A percentile compares a stretch with the other conserved stretches of the same genome.
Conservation (phyloP, 441 rosid species). For the Cnidoscolus chayamansa region DNA sequence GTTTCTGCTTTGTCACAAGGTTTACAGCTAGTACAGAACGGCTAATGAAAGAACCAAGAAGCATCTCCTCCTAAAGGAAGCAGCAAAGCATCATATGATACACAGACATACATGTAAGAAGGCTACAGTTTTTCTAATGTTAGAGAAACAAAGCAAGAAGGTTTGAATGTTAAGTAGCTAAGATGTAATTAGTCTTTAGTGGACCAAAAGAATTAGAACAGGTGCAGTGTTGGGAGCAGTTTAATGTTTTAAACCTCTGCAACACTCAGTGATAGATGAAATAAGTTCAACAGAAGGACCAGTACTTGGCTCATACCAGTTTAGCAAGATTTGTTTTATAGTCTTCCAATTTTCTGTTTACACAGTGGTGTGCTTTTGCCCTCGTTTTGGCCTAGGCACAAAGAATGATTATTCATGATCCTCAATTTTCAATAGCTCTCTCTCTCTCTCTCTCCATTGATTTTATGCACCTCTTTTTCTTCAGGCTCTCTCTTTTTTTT, state of each 20-base stretch:
- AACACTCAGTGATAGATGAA: conserved; percentile 27
- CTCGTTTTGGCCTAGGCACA: conserved; percentile 6
- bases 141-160: conserved; percentile 32
- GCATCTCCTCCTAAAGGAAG: conserved; percentile 21
- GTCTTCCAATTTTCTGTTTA: not conserved
- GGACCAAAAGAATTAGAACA: conserved; percentile 24
- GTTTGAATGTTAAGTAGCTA: conserved; percentile 19
- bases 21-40: conserved; percentile 34
- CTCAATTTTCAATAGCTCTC: not conserved
- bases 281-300: conserved; percentile 18
- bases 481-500: no score
- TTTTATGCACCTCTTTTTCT: no score
- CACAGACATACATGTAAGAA: conserved; percentile 32
- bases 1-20: conserved; percentile 5
- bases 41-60: conserved; percentile 23
- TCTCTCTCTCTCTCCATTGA: not conserved
- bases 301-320: conserved; percentile 22
- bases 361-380: not conserved
- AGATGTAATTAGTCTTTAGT: conserved; percentile 25
- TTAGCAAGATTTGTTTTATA: conserved; percentile 11
- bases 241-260: conserved; percentile 27
- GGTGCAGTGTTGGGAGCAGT: conserved; percentile 23
- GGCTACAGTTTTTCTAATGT: conserved; percentile 28
- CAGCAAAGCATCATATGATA: conserved; percentile 36
- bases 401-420: not conserved